These are phyloP conservation scores for Chrysanthemum seticuspe DNA, from an alignment of 129 eudicot species.

Conservation along the genomic window DNA sequence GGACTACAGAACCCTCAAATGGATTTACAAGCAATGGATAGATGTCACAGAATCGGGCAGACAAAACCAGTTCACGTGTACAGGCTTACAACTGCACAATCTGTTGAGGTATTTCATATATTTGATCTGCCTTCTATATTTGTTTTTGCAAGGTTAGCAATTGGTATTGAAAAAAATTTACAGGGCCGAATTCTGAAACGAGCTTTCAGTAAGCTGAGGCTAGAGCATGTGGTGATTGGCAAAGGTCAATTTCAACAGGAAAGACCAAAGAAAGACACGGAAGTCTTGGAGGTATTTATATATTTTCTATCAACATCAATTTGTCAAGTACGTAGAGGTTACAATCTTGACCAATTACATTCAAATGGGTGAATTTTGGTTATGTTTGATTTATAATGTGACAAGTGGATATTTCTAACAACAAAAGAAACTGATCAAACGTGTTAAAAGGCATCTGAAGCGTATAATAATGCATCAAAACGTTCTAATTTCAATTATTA, in stretches of 20 bases:
- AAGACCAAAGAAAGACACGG: conserved; percentile 41
- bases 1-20: conserved; percentile 91
- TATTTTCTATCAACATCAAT: neutral
- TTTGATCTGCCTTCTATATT: neutral
- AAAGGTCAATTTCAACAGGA: conserved; percentile 93
- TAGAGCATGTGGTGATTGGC: conserved; percentile 98
- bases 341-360: too few relatives aligned
- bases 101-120: conserved; percentile 60
- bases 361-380: too few relatives aligned
- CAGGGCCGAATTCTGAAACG: conserved; percentile 96
- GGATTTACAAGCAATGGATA: conserved; percentile 99
- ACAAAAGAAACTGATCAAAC: neutral
- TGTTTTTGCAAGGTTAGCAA: neutral
- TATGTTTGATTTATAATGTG: too few relatives aligned
- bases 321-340: neutral
- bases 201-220: conserved; percentile 93
- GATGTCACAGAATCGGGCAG: conserved; percentile 98
- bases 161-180: conserved; percentile 9
- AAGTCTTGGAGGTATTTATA: conserved; percentile 42
- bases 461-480: neutral
- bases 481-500: neutral
- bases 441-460: neutral
- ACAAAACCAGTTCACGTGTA: conserved; percentile 99
- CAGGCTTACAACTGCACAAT: conserved; percentile 94
- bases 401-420: neutral